Evolutionary conservation across 2,329 filamentous ascomycete species (phyloP).

Genomic region (Beauveria medogensis): DNA sequence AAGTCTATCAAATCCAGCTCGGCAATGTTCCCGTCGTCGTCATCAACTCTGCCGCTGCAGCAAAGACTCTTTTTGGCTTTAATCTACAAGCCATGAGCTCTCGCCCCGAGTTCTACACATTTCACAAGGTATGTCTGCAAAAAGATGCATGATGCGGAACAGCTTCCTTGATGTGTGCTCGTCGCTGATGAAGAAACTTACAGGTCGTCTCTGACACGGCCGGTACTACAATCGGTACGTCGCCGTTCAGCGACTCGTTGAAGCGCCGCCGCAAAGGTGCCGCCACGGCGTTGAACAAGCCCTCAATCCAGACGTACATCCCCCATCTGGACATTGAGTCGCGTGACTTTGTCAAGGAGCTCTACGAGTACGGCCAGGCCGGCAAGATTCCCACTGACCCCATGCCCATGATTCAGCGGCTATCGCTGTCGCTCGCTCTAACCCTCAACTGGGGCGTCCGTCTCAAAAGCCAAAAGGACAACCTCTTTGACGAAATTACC

Average conservation of each 20-base stretch:
- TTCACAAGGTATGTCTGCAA: conserved; percentile 39
- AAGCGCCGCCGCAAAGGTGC: conserved; percentile 58
- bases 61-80: conserved; percentile 41
- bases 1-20: conserved; percentile 49
- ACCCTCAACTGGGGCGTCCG: conserved; percentile 61
- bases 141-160: background rate
- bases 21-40: conserved; percentile 50
- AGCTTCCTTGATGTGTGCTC: background rate
- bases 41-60: conserved; percentile 45
- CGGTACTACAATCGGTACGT: conserved; percentile 61
- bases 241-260: conserved; percentile 56
- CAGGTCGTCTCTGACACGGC: conserved; percentile 56
- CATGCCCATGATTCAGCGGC: conserved; percentile 60
- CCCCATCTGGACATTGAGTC: conserved; percentile 55
- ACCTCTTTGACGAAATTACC: conserved; percentile 54
- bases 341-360: conserved; percentile 53
- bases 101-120: conserved; percentile 50
- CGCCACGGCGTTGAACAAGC: conserved; percentile 56
- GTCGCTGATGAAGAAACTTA: background rate
- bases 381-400: conserved; percentile 51
- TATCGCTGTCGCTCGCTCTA: conserved; percentile 52
- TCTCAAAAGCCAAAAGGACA: conserved; percentile 48
- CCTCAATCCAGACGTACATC: conserved; percentile 54
- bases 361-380: conserved; percentile 47
- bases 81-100: conserved; percentile 47